Base-by-base conservation (phyloP, 2,329 filamentous ascomycete genomes). In the Colletotrichum orchidophilum region DNA sequence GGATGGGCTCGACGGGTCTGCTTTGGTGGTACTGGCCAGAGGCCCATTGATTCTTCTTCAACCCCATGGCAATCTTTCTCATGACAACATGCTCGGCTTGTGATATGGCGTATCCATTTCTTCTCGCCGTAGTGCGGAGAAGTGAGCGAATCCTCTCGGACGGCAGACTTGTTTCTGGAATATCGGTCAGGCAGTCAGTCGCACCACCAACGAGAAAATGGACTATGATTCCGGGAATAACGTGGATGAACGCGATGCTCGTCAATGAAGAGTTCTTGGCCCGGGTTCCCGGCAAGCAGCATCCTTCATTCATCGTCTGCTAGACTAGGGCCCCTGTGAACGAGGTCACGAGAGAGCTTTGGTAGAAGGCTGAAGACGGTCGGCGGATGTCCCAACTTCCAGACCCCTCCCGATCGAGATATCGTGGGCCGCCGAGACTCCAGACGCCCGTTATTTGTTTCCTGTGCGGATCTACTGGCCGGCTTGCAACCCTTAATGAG, bases 1-100 rank as follows among this genome's bases (percentile, higher is more conserved):
- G 86, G 21, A 78, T 82, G 5, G 66, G 81, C 12, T 78, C 78
- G 53, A 83, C 82, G 63, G 9, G 73, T 46, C 39, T 85, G 53
- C 76, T 84, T n/a, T 87, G 84, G 84, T 85, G 82, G 78, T 82
- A 81, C 73, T 87, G 86, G 86, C 85, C 39, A 46, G 39, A 46
- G 39, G 18, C 39, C 8, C 39, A 46, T 46, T 15, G 39, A 3
- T 46, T 46, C 39, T 46, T 46, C 39, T 15, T 46, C 39, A 46
- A 46, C 7, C 39, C 18, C 39, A 46, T 46, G 39, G 18, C 18
- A 15, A 46, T 46, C 39, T 46, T 46, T 2, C 39, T 46, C 39
- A 46, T 46, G 39, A 46, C 39, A 18, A 46, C 39, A 3, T 46
- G 39, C 7, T 46, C 21, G 18, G 39, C 39, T 46, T 46, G 39